These are phyloP conservation scores for Perkinsus chesapeaki DNA, from an alignment of 169 alveolate species.

Conservation along the genomic window DNA sequence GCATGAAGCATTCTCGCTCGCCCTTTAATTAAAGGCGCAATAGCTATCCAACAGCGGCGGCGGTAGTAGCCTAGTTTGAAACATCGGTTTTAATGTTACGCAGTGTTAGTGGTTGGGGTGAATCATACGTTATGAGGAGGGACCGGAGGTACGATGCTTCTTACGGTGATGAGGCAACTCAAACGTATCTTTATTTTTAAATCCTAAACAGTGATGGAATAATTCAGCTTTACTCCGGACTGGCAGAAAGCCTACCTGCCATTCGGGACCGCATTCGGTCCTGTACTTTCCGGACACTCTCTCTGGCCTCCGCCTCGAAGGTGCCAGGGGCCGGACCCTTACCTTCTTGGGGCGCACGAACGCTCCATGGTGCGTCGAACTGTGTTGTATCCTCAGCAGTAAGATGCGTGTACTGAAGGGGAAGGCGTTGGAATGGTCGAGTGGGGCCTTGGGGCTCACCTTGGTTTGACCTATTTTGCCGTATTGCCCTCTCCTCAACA, in stretches of 20 bases:
- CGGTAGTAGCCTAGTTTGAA: neutral
- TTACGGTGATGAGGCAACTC: neutral
- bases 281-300: neutral
- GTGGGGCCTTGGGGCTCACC: neutral
- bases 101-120: neutral
- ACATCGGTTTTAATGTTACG: neutral
- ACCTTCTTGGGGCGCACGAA: neutral
- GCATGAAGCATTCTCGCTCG: neutral
- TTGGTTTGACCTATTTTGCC: neutral
- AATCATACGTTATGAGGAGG: neutral
- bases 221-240: neutral
- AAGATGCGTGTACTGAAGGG: neutral
- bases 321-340: neutral
- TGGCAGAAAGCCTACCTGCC: neutral
- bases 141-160: neutral
- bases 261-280: neutral
- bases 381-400: neutral
- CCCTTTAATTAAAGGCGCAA: neutral
- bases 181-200: neutral
- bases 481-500: neutral
- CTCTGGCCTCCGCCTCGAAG: neutral
- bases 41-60: neutral
- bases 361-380: neutral
- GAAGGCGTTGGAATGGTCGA: neutral
- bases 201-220: neutral